phyloP scores from a whole-genome alignment of 1,139 yeast species.

The Pichia sp. region DNA sequence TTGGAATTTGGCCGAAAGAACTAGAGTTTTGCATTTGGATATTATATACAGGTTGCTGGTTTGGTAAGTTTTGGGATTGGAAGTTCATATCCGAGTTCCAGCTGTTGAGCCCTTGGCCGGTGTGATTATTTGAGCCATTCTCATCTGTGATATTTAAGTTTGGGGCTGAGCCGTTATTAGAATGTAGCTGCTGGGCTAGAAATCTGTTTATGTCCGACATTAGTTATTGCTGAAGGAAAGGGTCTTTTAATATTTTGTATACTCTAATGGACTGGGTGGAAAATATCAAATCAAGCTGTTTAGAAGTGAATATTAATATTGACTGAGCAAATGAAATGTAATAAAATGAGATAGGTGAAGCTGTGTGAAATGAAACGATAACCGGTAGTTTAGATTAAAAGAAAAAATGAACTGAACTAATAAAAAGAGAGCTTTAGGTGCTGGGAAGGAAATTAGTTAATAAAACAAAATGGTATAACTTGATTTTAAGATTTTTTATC shows the following conservation, averaged over 20 bases:
- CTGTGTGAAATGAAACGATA: not conserved
- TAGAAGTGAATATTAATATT: not conserved
- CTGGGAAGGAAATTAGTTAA: not conserved
- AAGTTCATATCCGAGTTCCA: conserved; percentile 3
- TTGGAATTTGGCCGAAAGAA: conserved; percentile 9
- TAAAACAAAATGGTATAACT: not conserved
- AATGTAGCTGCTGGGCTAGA: conserved; percentile 6
- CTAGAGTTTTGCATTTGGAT: conserved; percentile 13
- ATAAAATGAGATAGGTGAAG: not conserved
- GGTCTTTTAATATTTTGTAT: not conserved
- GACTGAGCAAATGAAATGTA: not conserved
- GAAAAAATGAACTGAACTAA: not conserved
- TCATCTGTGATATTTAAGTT: not conserved
- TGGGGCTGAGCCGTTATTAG: not conserved
- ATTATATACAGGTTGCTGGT: conserved; percentile 8
- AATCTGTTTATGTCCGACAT: conserved; percentile 11
- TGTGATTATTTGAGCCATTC: not conserved
- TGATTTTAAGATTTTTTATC: not conserved
- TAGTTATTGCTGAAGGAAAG: not conserved
- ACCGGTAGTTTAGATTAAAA: not conserved
- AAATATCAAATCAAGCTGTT: not conserved
- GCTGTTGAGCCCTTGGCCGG: not conserved
- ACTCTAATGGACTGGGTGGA: not conserved
- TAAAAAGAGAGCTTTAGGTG: not conserved
- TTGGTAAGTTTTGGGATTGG: not conserved